Evolutionary conservation across 768 basidiomycete genomes (phyloP).

Genomic region (Kockovaella imperatae): DNA sequence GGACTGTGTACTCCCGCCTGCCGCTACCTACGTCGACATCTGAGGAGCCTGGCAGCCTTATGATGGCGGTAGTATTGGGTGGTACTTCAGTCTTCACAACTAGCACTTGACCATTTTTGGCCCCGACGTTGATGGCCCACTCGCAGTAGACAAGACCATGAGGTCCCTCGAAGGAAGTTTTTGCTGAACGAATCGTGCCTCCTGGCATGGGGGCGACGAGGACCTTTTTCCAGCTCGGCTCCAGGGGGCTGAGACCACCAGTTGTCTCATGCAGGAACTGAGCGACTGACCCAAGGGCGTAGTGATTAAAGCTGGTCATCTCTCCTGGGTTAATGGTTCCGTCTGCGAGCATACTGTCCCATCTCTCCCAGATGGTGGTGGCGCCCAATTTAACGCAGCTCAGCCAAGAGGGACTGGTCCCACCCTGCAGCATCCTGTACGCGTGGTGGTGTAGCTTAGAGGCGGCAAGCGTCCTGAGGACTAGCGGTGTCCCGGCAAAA

Average conservation of each 20-base stretch:
- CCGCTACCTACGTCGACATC: conserved; percentile 26
- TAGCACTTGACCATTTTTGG: neutral
- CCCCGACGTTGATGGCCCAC: conserved; percentile 20
- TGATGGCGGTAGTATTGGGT: conserved; percentile 21
- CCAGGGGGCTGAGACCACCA: conserved; percentile 25
- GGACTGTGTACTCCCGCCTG: conserved; percentile 6
- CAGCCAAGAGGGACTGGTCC: conserved; percentile 26
- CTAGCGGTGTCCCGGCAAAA: conserved; percentile 36
- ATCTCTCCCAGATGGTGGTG: conserved; percentile 37
- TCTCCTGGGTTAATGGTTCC: conserved; percentile 38
- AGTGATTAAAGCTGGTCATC: conserved; percentile 42
- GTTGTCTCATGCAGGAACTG: conserved; percentile 25
- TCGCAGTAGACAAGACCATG: conserved; percentile 15
- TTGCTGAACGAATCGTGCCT: conserved; percentile 28
- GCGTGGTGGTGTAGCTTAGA: conserved; percentile 16
- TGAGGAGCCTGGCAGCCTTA: conserved; percentile 16
- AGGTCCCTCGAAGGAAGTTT: conserved; percentile 10
- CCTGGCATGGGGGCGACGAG: conserved; percentile 30
- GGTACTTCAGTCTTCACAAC: conserved; percentile 13
- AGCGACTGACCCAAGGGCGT: conserved; percentile 33
- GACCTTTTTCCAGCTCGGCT: conserved; percentile 28
- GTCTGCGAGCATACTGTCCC: conserved; percentile 34
- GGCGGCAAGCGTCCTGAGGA: conserved; percentile 23
- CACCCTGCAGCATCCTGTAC: conserved; percentile 37
- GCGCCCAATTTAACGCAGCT: conserved; percentile 27